Evolutionary conservation across 2,329 filamentous ascomycete species (phyloP), one percentile per base, ranked within the genome.

Genomic region (Neophaeococcomyces aloes): DNA sequence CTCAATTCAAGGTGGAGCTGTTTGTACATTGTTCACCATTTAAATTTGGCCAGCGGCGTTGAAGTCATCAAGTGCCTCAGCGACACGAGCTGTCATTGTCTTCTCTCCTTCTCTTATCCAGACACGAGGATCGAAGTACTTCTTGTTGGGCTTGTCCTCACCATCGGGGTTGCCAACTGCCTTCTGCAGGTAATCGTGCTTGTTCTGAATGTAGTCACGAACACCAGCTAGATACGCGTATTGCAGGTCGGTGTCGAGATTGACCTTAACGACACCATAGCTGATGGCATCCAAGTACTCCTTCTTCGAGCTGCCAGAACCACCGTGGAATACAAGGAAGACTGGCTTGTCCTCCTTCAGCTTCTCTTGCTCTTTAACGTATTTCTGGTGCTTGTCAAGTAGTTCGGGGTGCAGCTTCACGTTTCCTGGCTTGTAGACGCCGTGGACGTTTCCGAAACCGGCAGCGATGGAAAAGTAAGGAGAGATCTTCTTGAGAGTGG

Each of bases 251-350:
- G 91, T 98, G 71, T 98, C 91, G 59, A 98, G 75, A 75, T 98
- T 98, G 71, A 98, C 91, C 82, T 98, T 98, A 73, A 95, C 83
- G 57, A 98, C 89, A 75, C 91, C 91, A 68, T 89, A 83, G 63
- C 72, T 71, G 68, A 95, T 95, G 62, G 88, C 89, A 58, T 86
- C 79, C 52, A 73, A 75, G 77, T 84, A 98, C 72, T 98, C 91
- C 57, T 86, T 69, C 75, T 94, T 93, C 65, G 76, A 75, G 54
- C 85, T 93, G 56, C 91, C 91, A 53, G 86, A 94, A 59, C 91
- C 91, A 61, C 91, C 91, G 77, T 98, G 91, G 83, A 98, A 98
- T 66, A 98, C 91, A 61, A 98, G 86, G 80, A 88, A 96, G 63
- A 96, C 85, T 56, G 91, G 91, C 82, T 95, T 95, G 63, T 84